phyloP scores from a whole-genome alignment of 805 yeast genomes.

The Candida vartiovaarae region DNA sequence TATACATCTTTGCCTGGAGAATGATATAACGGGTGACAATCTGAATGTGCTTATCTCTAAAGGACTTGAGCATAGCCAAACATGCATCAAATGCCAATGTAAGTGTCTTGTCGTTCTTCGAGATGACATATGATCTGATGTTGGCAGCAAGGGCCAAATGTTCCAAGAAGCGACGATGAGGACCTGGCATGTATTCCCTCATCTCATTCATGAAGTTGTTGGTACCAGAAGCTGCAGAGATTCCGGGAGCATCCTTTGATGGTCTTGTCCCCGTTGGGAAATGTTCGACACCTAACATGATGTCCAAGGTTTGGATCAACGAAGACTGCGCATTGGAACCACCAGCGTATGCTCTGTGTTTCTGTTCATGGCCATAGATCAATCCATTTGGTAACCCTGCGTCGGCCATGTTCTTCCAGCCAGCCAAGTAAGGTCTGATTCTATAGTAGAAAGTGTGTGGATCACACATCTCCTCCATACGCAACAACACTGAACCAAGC shows the following conservation, averaged over 20 bases:
- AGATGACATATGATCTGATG: slow-evolving; percentile 57
- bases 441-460: slow-evolving; percentile 87
- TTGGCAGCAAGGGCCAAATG: slow-evolving; percentile 51
- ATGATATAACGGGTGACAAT: slow-evolving; percentile 84
- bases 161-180: slow-evolving; percentile 67
- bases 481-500: slow-evolving; percentile 64
- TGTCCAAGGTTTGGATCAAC: slow-evolving; percentile 79
- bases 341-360: slow-evolving; percentile 61
- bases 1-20: slow-evolving; percentile 60
- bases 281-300: slow-evolving; percentile 69
- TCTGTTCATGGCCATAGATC: slow-evolving; percentile 58
- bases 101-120: slow-evolving; percentile 45
- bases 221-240: slow-evolving; percentile 24
- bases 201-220: slow-evolving; percentile 69
- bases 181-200: slow-evolving; percentile 86
- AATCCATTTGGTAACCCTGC: slow-evolving; percentile 81
- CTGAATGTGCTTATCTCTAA: slow-evolving; percentile 90
- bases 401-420: slow-evolving; percentile 88
- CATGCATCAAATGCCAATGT: slow-evolving; percentile 79
- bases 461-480: slow-evolving; percentile 91
- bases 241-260: slow-evolving; percentile 10
- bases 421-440: slow-evolving; percentile 85
- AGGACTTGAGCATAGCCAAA: slow-evolving; percentile 77
- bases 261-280: slow-evolving; percentile 62
- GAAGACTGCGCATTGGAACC: slow-evolving; percentile 95